Evolutionary conservation across 2,329 filamentous ascomycete genomes (phyloP).

Genomic region (Talaromyces islandicus): DNA sequence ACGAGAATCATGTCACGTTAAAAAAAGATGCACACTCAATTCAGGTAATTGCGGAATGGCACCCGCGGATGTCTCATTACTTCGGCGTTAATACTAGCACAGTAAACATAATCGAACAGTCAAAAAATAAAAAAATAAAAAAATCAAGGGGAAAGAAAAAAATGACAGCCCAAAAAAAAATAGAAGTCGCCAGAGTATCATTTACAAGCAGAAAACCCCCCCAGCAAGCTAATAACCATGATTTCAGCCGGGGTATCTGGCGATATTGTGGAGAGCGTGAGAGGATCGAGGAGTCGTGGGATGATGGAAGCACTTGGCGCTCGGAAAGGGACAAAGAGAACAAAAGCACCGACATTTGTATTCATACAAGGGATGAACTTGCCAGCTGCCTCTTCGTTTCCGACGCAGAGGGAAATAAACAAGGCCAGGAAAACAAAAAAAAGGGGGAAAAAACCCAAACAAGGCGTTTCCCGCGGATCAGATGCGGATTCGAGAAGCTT

Average conservation of each 20-base stretch:
- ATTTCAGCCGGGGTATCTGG: slow-evolving; percentile 1
- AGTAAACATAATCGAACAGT: slow-evolving; percentile 27
- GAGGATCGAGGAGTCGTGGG: not conserved
- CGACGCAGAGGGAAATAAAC: slow-evolving; percentile 14
- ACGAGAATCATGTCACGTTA: no score
- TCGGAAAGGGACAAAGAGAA: not conserved
- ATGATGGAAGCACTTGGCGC: slow-evolving; percentile 1
- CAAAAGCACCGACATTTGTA: not conserved
- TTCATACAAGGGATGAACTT: not conserved
- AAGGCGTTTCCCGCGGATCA: slow-evolving; percentile 26
- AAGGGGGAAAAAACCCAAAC: slow-evolving; percentile 28
- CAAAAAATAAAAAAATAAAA: no score
- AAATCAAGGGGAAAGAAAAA: slow-evolving; percentile 3
- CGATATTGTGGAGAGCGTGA: not conserved
- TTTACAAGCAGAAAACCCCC: slow-evolving; percentile 31
- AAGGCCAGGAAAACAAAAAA: slow-evolving; percentile 22
- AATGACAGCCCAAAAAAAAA: slow-evolving; percentile 1
- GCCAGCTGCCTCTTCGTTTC: slow-evolving; percentile 3
- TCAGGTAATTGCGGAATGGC: not conserved
- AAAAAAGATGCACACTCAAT: not conserved
- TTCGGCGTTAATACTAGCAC: slow-evolving; percentile 13
- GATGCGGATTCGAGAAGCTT: slow-evolving; percentile 23
- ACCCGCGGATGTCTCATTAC: slow-evolving; percentile 12
- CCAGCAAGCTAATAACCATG: slow-evolving; percentile 14
- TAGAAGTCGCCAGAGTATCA: slow-evolving; percentile 35